Base-by-base conservation (phyloP, 192 early-diverging fungal species). In the Umbelopsis ramanniana region DNA sequence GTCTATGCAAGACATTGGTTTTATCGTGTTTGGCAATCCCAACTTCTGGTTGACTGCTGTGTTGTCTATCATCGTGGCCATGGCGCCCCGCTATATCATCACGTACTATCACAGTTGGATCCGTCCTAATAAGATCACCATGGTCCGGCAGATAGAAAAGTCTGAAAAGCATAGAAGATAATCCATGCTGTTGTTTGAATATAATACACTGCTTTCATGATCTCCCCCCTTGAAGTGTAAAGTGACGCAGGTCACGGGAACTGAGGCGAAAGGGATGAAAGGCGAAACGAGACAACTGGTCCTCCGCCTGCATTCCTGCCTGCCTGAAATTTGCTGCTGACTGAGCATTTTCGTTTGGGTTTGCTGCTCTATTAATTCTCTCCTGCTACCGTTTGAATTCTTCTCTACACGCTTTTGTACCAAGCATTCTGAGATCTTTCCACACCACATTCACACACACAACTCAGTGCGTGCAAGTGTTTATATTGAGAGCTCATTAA, bases 11-110 rank as follows among this genome's bases (percentile, higher is more conserved):
- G 94, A 93, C 29, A 87, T 94, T 53, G 85, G 89, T 3, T 57
- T 82, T 0, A 82, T 88, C 10, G 77, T 97, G 45, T 89, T 93
- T 72, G 73, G 80, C 7, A 80, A 86, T 19, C 81, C 87, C 19
- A 73, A 83, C 0, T 98, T 98, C 71, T 98, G 92, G 88, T 81
- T 94, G 37, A 86, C 83, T 23, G 73, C 93, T 17, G 35, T 91
- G 3, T 71, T 99, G 29, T 74, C 88, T 0, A 89, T 96, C 7
- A 79, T 93, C 1, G 67, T 92, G 0, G 87, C 90, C 0, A 78
- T 97, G 67, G 70, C 93, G 53, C 92, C 93, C 2, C 83, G 93
- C 43, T 92, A 87, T 77, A 54, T 87, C 0, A 77, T 89, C 40
- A 83, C 89, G 60, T 94, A 88, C 74, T 76, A 89, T 29, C 89